Base-by-base conservation (phyloP, 306 rosid genomes). In the Castanea crenata region DNA sequence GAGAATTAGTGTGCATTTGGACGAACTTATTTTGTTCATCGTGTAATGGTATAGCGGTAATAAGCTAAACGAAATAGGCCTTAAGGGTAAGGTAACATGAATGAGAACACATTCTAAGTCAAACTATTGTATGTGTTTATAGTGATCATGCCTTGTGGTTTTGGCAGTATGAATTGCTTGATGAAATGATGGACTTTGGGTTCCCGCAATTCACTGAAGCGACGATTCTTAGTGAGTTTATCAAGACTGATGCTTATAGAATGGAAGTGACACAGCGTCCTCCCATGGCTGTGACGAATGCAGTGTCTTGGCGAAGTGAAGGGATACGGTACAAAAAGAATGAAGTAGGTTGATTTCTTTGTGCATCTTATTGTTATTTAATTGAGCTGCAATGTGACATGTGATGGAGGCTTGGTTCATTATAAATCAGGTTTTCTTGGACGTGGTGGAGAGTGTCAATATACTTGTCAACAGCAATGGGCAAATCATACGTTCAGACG, bases 271-370 rank as follows among this genome's bases (percentile, higher is more conserved):
- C 89, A 0, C 99, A 96, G 88, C 90, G 98, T 79, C 99, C 99
- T 74, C 99, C 99, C 61, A 96, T 96, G 99, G 99, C 99, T 73
- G 99, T 96, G 64, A 96, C 99, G 16, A 96, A 96, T 88, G 99
- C 99, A 56, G 99, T 96, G 23, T 96, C 99, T 65, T 96, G 99
- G 99, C 99, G 98, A 41, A 96, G 99, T 83, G 99, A 96, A 90
- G 99, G 99, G 68, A 78, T 96, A 81, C 86, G 57, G 71, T 93
- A 96, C 94, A 96, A 96, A 93, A 96, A 96, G 83, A 96, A 96
- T 86, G 99, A 96, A 91, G 99, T 96, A 71, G 32, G 84, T 62
- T 64, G 54, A 49, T 49, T 49, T 49, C 54, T 49, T 49, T 23
- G 32, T 21, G 32, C 2, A 13, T 59, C 15, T 20, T 23, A 9